Conservation (phyloP, 805 yeast genomes). For the Hanseniaspora meyeri region DNA sequence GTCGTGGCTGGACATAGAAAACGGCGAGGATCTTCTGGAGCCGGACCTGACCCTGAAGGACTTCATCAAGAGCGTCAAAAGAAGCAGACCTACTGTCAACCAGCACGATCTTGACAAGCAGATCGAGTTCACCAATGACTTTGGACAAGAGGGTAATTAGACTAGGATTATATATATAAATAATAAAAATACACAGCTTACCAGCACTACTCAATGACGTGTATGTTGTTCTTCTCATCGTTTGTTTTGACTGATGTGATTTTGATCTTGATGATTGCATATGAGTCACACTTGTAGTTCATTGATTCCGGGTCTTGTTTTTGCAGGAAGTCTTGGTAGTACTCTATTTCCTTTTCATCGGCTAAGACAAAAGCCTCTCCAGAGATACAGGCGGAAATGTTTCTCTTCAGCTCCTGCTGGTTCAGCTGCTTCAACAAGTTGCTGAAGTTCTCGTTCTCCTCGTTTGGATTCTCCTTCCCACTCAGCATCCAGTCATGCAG, state of each 20-base stretch:
- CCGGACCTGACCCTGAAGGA: slow-evolving; percentile 85
- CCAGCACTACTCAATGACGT: background rate
- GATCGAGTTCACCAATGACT: slow-evolving; percentile 79
- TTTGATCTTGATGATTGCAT: slow-evolving; percentile 53
- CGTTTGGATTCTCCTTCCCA: slow-evolving; percentile 1
- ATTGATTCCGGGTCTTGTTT: slow-evolving; percentile 52
- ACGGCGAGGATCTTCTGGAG: slow-evolving; percentile 72
- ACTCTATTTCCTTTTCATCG: slow-evolving; percentile 36
- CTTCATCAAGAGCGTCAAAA: slow-evolving; percentile 81
- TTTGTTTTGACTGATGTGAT: slow-evolving; percentile 64
- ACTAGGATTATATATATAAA: slow-evolving; percentile 27
- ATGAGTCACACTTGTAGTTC: slow-evolving; percentile 32
- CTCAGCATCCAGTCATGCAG: slow-evolving; percentile 86
- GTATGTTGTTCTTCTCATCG: slow-evolving; percentile 54
- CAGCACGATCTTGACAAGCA: slow-evolving; percentile 70
- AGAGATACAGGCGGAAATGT: slow-evolving; percentile 46
- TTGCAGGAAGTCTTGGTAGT: slow-evolving; percentile 50
- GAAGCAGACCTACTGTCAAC: slow-evolving; percentile 91
- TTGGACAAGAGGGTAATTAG: slow-evolving; percentile 92
- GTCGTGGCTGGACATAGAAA: slow-evolving; percentile 82
- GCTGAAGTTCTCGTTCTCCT: slow-evolving; percentile 32
- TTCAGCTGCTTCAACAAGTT: slow-evolving; percentile 64
- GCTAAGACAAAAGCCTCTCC: slow-evolving; percentile 54
- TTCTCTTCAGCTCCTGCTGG: slow-evolving; percentile 56
- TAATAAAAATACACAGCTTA: background rate